Conservation (phyloP, 192 early-diverging fungal species). For the Backusella tarrabulga region DNA sequence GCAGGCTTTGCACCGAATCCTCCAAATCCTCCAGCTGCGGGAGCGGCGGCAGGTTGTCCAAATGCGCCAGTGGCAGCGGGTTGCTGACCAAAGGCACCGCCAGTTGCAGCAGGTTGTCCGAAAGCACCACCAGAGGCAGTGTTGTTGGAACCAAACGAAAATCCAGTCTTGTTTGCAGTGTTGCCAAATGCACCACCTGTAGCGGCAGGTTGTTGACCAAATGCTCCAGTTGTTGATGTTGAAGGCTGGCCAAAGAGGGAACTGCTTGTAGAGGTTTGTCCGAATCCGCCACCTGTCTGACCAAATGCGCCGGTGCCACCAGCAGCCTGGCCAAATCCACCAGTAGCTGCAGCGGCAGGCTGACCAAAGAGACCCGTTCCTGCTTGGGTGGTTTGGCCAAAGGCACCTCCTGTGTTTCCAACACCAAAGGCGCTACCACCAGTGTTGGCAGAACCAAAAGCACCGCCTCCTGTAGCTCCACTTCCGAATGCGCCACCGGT, state of each 20-base stretch:
- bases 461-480: neutral
- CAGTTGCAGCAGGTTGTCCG: neutral
- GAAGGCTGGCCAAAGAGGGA: constrained; percentile 27
- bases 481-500: constrained; percentile 26
- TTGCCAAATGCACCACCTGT: constrained; percentile 16
- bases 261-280: constrained; percentile 22
- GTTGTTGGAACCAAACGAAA: neutral
- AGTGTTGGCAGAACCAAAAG: constrained; percentile 28
- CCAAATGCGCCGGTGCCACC: constrained; percentile 14
- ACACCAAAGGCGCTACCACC: constrained; percentile 33
- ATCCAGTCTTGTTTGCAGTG: neutral
- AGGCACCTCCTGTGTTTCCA: constrained; percentile 28
- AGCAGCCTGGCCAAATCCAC: constrained; percentile 28
- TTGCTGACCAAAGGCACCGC: constrained; percentile 19
- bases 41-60: constrained; percentile 23
- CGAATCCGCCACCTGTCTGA: constrained; percentile 8
- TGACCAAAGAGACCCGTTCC: constrained; percentile 32
- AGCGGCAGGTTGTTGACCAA: constrained; percentile 13
- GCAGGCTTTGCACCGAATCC: neutral
- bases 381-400: neutral
- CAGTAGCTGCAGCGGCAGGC: neutral
- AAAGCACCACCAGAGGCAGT: neutral
- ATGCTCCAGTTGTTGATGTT: constrained; percentile 13
- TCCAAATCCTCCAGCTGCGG: constrained; percentile 26
- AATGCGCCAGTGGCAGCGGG: constrained; percentile 9